phyloP scores from a whole-genome alignment of 257 asterid genomes.

The Verbena officinalis region DNA sequence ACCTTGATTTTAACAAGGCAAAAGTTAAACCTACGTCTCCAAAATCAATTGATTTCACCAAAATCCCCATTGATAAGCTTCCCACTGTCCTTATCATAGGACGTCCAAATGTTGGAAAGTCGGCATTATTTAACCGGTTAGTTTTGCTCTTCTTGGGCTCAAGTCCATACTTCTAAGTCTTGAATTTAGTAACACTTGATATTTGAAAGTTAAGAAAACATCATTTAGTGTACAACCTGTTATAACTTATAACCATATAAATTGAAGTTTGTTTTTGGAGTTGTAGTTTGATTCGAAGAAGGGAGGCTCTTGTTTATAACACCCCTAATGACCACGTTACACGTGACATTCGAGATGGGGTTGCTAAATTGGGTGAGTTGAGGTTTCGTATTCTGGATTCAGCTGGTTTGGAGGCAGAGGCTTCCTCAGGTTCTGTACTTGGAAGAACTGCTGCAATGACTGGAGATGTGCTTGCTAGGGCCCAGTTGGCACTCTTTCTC shows the following conservation, averaged over 20 bases:
- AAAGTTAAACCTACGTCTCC: constrained; percentile 35
- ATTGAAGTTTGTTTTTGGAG: constrained; percentile 31
- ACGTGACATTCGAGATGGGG: constrained; percentile 91
- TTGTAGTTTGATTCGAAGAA: constrained; percentile 84
- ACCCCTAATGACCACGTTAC: constrained; percentile 97
- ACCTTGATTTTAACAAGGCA: constrained; percentile 30
- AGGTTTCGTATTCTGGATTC: constrained; percentile 92
- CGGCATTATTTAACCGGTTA: constrained; percentile 92
- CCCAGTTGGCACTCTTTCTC: constrained; percentile 73
- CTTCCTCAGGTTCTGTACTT: constrained; percentile 95
- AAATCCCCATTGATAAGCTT: constrained; percentile 71
- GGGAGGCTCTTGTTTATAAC: constrained; percentile 98
- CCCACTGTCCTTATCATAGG: constrained; percentile 83
- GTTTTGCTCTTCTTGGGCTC: constrained; percentile 29
- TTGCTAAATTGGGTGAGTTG: constrained; percentile 88
- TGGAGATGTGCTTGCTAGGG: constrained; percentile 64
- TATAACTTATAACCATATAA: constrained; percentile 28
- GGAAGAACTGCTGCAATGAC: constrained; percentile 95
- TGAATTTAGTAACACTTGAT: constrained; percentile 5
- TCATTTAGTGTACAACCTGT: constrained; percentile 18
- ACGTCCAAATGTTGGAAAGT: constrained; percentile 96
- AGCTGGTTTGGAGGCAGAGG: constrained; percentile 99
- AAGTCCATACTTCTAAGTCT: constrained; percentile 6
- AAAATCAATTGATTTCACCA: constrained; percentile 70
- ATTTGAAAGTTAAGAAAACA: constrained; percentile 5